phyloP scores from a whole-genome alignment of 768 basidiomycete species.

The Pisolithus orientalis region DNA sequence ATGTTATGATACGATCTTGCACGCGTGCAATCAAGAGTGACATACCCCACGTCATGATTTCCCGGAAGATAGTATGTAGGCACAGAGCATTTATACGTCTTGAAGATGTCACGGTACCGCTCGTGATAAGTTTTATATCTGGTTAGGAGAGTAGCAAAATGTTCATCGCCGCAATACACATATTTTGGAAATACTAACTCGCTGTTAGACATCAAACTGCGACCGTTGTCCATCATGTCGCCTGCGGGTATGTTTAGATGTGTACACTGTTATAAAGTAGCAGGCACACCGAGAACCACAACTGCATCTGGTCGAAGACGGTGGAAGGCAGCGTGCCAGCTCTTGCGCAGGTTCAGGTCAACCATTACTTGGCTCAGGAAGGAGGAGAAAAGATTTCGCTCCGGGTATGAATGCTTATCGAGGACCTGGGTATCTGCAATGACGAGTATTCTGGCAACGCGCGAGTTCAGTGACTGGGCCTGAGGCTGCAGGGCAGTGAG shows the following conservation, averaged over 20 bases:
- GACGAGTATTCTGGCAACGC: conserved; percentile 45
- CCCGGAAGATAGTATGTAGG: conserved; percentile 76
- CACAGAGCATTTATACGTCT: conserved; percentile 31
- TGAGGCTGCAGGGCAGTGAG: conserved; percentile 3
- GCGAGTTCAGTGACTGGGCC: conserved; percentile 15
- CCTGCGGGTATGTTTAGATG: conserved; percentile 9
- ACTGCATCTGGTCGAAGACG: conserved; percentile 61
- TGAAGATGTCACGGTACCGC: conserved; percentile 71
- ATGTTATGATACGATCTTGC: conserved; percentile 2
- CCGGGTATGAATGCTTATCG: conserved; percentile 69
- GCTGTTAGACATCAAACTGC: conserved; percentile 51
- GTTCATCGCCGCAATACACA: neutral
- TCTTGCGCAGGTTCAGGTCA: conserved; percentile 81
- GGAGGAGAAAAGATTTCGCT: conserved; percentile 46
- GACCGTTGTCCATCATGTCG: conserved; percentile 88
- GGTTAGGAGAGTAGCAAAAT: conserved; percentile 6
- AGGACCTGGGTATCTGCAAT: conserved; percentile 87
- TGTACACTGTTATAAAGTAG: neutral
- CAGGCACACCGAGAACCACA: conserved; percentile 61
- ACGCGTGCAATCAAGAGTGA: conserved; percentile 3
- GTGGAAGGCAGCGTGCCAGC: conserved; percentile 61
- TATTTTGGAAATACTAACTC: conserved; percentile 50
- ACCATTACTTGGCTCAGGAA: conserved; percentile 59
- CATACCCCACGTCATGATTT: conserved; percentile 85
- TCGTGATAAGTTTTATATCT: conserved; percentile 71